phyloP scores from a whole-genome alignment of 441 rosid species.

The Geranium incanum region DNA sequence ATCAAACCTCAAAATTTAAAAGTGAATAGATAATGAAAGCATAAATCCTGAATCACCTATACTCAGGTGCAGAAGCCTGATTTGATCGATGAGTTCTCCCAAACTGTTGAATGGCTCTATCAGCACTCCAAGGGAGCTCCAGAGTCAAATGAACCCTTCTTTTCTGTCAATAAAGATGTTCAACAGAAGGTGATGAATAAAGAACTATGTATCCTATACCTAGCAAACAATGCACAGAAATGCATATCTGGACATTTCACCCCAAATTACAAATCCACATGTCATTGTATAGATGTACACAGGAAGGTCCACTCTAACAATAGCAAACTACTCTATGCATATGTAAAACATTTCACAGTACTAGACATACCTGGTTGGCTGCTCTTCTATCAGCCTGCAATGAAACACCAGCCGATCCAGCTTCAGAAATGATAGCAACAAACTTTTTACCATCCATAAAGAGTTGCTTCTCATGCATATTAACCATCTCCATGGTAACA shows the following conservation, averaged over 20 bases:
- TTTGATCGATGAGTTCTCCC: constrained; percentile 98
- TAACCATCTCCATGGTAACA: constrained; percentile 97
- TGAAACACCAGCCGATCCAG: constrained; percentile 99
- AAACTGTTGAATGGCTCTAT: constrained; percentile 97
- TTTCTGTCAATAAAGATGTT: constrained; percentile 41
- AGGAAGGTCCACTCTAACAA: constrained; percentile 15
- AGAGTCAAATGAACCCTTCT: constrained; percentile 94
- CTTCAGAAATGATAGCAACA: constrained; percentile 98
- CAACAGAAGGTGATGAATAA: constrained; percentile 19
- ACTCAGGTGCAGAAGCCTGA: constrained; percentile 98
- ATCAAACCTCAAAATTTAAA: constrained; percentile 3
- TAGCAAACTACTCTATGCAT: constrained; percentile 4
- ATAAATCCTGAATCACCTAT: constrained; percentile 48
- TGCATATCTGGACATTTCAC: constrained; percentile 9
- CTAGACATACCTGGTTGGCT: constrained; percentile 57
- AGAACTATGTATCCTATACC: not conserved
- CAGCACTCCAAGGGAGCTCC: constrained; percentile 99
- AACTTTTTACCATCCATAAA: constrained; percentile 97
- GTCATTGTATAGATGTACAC: not conserved
- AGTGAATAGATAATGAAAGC: constrained; percentile 15
- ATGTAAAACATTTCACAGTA: constrained; percentile 16
- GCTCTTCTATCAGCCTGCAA: constrained; percentile 99
- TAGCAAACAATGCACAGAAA: constrained; percentile 4
- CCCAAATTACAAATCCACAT: constrained; percentile 11
- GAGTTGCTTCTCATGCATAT: constrained; percentile 96